Base-by-base conservation (phyloP, 805 yeast genomes). In the Nakazawaea ambrosiae region DNA sequence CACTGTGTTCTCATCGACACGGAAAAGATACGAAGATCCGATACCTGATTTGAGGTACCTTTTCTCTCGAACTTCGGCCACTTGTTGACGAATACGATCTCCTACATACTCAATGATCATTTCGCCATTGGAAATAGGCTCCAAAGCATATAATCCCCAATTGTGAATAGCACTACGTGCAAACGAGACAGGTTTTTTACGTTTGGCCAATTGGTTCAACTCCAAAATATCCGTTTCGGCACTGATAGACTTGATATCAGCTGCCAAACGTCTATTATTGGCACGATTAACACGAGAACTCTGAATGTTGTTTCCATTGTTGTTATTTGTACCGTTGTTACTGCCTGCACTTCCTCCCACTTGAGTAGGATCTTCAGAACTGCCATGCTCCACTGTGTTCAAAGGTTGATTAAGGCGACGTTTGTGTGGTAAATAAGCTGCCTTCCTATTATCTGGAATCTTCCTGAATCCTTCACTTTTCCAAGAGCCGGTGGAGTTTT, bases 61-160 rank as follows among this genome's bases (percentile, higher is more conserved):
- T 54, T 78, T 78, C 52, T 92, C 99, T 35, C 98, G 70, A 49
- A 85, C 75, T 50, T 92, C 98, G 1, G 97, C 95, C 28, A 89
- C 90, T 40, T 86, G 96, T 51, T 87, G 96, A 39, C 97, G 68
- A 20, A 92, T 78, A 39, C 94, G 72, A 49, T 92, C 97, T 20
- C 99, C 99, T 4, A 92, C 97, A 50, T 92, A 92, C 58, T 92
- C 99, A 42, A 92, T 90, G 51, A 92, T 88, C 96, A 92, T 90
- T 58, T 92, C 98, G 47, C 79, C 83, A 1, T 92, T 94, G n/a
- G 87, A 84, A 53, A 92, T 92, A 2, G 95, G 95, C 51, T 92
- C 97, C 50, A 85, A 63, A 0, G 99, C 98, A 60, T 88, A 92
- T 27, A 92, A 63, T 0, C 99, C 99, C 98, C 98, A 92, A 53